Percentiles rank a stretch among this genome's conserved stretches.
These are phyloP conservation scores for Triticum dicoccoides DNA, from an alignment of 176 grass and related monocot genomes.

Conservation along the genomic window DNA sequence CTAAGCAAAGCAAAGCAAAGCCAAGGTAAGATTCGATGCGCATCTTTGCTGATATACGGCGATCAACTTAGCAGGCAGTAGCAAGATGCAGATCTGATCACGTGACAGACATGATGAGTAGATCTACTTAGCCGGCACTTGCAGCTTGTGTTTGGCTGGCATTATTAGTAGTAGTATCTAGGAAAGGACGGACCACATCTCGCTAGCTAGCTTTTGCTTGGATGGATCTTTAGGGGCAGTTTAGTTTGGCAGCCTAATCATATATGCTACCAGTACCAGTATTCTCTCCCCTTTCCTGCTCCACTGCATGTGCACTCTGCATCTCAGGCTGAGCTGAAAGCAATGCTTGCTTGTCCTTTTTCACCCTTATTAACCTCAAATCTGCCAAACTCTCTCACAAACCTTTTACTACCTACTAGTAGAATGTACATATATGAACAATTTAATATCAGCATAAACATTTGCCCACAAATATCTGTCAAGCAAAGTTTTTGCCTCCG, in stretches of 20 bases:
- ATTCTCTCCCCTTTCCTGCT: not conserved
- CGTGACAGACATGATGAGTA: not conserved
- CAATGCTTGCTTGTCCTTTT: constrained; percentile 5
- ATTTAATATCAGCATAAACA: not conserved
- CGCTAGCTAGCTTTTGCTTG: not conserved
- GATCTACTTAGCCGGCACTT: not conserved
- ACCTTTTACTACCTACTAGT: not conserved
- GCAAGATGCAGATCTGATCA: constrained; percentile 22
- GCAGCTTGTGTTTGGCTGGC: constrained; percentile 2
- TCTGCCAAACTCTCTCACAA: not conserved
- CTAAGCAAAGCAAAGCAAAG: not conserved
- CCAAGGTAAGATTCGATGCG: constrained; percentile 11
- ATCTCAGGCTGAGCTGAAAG: constrained; percentile 8
- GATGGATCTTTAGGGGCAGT: not conserved
- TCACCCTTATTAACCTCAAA: not conserved
- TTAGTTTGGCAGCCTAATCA: constrained; percentile 5
- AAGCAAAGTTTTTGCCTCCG: not conserved
- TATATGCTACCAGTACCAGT: not conserved
- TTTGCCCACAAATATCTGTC: not conserved
- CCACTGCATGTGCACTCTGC: constrained; percentile 21
- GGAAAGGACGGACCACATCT: constrained; percentile 6
- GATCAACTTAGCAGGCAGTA: not conserved
- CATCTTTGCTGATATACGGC: constrained; percentile 6
- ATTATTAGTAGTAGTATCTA: not conserved
- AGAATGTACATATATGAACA: not conserved